Conservation (phyloP, 2,329 filamentous ascomycete genomes). For the Ophiostoma tasmaniense region DNA sequence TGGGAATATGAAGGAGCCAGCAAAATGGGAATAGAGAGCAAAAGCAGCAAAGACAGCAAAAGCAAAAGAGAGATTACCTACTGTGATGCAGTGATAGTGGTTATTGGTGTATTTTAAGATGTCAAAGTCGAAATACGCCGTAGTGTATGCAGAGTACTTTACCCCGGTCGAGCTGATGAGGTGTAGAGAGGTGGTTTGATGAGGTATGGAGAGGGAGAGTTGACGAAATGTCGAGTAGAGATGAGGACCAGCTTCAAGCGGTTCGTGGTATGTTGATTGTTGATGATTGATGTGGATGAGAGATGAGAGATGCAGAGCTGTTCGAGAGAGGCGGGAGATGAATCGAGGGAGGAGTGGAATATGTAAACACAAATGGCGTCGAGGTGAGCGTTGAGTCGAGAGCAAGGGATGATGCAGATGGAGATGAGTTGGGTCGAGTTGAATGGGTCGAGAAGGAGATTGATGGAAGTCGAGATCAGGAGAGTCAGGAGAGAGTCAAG, state of each 20-base stretch:
- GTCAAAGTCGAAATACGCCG: background rate
- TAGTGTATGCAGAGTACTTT: background rate
- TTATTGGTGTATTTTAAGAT: background rate
- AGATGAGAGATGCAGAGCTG: background rate
- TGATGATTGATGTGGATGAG: background rate
- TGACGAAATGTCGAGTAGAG: background rate
- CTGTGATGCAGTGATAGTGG: background rate
- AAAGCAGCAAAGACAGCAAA: background rate
- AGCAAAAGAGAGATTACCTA: background rate
- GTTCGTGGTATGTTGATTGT: background rate
- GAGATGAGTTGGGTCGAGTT: background rate
- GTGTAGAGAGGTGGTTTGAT: background rate
- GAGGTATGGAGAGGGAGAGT: background rate
- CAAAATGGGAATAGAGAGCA: background rate
- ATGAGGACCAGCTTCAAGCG: background rate
- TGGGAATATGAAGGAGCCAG: too few species aligned
- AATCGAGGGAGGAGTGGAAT: background rate
- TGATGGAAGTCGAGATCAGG: background rate
- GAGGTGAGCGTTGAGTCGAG: background rate
- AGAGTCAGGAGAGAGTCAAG: background rate
- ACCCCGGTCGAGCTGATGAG: background rate
- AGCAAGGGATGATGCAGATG: background rate
- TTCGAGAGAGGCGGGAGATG: background rate
- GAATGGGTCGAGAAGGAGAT: background rate
- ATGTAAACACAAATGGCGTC: background rate